Conservation (phyloP, 2,329 filamentous ascomycete genomes). For the Ceratocystis cubensis region DNA sequence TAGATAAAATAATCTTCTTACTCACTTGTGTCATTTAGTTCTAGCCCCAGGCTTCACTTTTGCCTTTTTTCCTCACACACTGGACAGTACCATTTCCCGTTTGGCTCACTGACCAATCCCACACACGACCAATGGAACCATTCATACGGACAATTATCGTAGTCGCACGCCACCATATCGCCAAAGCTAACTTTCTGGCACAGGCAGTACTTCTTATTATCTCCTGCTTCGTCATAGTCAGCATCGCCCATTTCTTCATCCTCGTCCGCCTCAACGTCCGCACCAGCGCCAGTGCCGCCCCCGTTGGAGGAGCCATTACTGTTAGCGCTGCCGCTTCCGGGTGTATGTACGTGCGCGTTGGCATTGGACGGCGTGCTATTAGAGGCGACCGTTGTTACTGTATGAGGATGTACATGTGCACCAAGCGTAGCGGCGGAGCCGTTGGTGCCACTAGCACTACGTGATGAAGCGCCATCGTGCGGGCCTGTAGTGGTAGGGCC, state of each 20-base stretch:
- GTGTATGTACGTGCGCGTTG: no score
- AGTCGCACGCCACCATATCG: constrained; percentile 83
- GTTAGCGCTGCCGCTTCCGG: neutral
- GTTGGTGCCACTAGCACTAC: neutral
- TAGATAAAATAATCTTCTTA: neutral
- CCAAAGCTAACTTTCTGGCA: constrained; percentile 76
- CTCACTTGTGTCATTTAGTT: neutral
- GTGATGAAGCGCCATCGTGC: neutral
- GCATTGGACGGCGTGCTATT: constrained; percentile 18
- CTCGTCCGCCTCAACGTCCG: constrained; percentile 36
- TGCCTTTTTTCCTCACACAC: constrained; percentile 44
- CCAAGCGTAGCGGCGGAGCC: neutral
- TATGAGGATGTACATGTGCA: neutral
- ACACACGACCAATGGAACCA: constrained; percentile 81
- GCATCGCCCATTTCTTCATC: constrained; percentile 45
- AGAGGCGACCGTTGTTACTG: neutral
- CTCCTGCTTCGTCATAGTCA: constrained; percentile 57
- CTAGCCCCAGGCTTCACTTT: constrained; percentile 25
- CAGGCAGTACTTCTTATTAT: constrained; percentile 71
- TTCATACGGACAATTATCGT: constrained; percentile 65
- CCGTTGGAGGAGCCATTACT: constrained; percentile 16
- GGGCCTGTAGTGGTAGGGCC: constrained; percentile 25
- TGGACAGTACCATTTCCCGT: constrained; percentile 56
- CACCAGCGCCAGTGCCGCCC: constrained; percentile 18
- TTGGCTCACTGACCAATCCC: constrained; percentile 54